Base-by-base conservation (phyloP, 1,139 yeast genomes). In the Protomyces gravidus region DNA sequence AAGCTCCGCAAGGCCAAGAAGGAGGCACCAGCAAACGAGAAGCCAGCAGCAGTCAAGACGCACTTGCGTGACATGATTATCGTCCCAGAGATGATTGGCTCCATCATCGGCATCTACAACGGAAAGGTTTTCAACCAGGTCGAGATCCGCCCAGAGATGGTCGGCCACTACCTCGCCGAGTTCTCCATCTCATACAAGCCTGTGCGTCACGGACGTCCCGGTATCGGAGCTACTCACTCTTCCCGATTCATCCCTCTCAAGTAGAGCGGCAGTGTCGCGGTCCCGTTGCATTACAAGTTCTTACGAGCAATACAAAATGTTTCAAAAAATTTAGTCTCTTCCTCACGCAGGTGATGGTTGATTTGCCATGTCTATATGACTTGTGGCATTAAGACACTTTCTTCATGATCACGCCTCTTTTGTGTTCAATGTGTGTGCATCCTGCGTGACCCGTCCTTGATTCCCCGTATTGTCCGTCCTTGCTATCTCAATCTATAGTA, bases 111-210 rank as follows among this genome's bases (percentile, higher is more conserved):
- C 81, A 88, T 94, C 73, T 92, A 94, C 96, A 94, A 94, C 85
- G 99, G 99, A 83, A 94, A 94, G 84, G 89, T 83, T 73, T 94
- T 94, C 95, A 92, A 90, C 95, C 88, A 86, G 75, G 97, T 92
- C 78, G 99, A 94, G 80, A 81, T 94, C 80, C 89, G 83, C 80
- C 97, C 98, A 75, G 99, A 94, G 83, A 92, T 94, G 98, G 90
- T 90, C 76, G 98, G 98, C 77, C 96, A 90, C 86, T 94, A 94
- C 94, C 88, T 94, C 75, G 99, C 97, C 82, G 99, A 94, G 83
- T 92, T 94, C 88, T 92, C 98, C 76, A 92, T 94, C 80, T 82
- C 98, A 75, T 94, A 94, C 85, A 88, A 96, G 79, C 98, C 99
- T 76, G 97, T 92, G 78, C 88, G 95, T 85, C 97, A 90, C 84